Percentiles rank a stretch among this genome's conserved stretches.
phyloP scores from a whole-genome alignment of 768 basidiomycete genomes.

The Tylopilus sp. region DNA sequence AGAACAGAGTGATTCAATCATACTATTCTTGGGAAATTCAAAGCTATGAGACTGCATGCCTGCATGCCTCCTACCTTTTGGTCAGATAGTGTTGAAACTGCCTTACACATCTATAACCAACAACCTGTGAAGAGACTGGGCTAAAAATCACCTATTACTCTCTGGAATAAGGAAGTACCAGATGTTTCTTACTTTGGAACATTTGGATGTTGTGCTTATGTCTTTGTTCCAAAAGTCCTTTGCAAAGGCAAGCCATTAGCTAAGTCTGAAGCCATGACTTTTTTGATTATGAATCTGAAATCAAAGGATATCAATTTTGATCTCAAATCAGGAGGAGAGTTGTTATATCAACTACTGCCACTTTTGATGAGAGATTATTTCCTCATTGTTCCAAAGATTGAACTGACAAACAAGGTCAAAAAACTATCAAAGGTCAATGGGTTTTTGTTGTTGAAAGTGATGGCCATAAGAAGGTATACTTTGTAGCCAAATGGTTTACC shows the following conservation, averaged over 20 bases:
- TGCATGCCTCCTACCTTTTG: background rate
- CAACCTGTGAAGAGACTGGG: background rate
- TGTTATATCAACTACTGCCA: background rate
- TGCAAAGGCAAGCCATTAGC: background rate
- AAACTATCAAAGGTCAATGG: no score
- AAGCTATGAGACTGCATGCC: background rate
- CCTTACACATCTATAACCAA: background rate
- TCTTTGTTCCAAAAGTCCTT: background rate
- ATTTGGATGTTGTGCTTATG: background rate
- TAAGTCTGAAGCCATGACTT: background rate
- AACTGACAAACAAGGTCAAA: no score
- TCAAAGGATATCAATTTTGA: background rate
- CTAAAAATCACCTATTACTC: background rate
- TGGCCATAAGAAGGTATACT: no score
- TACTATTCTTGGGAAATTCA: background rate
- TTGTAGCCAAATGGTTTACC: no score
- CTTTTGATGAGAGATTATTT: background rate
- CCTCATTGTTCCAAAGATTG: no score
- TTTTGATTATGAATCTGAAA: no score
- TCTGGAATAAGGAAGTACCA: background rate
- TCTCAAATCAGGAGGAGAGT: background rate
- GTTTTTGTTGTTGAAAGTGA: no score
- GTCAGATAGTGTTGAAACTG: background rate
- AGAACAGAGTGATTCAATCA: background rate
- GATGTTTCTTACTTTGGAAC: background rate